Evolutionary conservation across 2,329 filamentous ascomycete species (phyloP), one percentile per base, ranked within the genome.

Genomic region (Clonostachys sp.): DNA sequence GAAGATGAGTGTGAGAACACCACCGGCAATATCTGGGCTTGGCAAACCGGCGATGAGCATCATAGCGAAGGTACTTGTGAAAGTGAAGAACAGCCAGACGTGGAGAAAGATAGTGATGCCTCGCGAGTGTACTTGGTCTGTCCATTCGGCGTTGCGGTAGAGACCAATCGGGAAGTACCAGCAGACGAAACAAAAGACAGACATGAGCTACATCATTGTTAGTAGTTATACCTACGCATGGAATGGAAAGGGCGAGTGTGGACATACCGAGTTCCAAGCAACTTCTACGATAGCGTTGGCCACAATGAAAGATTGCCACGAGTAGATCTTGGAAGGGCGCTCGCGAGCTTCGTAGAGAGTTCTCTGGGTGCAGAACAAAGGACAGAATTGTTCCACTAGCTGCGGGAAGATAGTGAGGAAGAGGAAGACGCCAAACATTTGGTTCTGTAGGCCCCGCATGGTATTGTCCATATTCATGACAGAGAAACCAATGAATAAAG

Each of bases 341-440:
- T 95, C 90, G 45, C 89, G 87, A 34, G 87, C 87, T 67, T 95
- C 90, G 65, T 94, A 95, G 0, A 95, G 73, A 12, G 85, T 81
- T 45, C 90, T 83, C 58, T 92, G 88, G 16, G 85, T 82, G 55
- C 94, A 86, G 56, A 95, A 95, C 55, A 90, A 85, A 2, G 89
- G 89, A 87, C 94, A 91, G 39, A 86, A 86, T 59, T 91, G 87
- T 61, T 90, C 84, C 4, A 86, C 80, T 34, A 91, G 74, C 59
- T 89, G 84, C 53, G 86, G 86, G 61, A 95, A 95, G 61, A 95
- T 81, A 39, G 85, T 92, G 48, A 87, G 72, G 48, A 92, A 68
- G 76, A 91, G 87, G 76, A 95, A 95, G 53, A 94, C 85, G 60
- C 83, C 79, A 62, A 95, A 95, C 75, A 92, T 84, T 56, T 91